Evolutionary conservation across 495 filamentous ascomycete genomes (phyloP), one percentile per base, ranked within the genome.

Genomic region (Trichoderma erinaceum): DNA sequence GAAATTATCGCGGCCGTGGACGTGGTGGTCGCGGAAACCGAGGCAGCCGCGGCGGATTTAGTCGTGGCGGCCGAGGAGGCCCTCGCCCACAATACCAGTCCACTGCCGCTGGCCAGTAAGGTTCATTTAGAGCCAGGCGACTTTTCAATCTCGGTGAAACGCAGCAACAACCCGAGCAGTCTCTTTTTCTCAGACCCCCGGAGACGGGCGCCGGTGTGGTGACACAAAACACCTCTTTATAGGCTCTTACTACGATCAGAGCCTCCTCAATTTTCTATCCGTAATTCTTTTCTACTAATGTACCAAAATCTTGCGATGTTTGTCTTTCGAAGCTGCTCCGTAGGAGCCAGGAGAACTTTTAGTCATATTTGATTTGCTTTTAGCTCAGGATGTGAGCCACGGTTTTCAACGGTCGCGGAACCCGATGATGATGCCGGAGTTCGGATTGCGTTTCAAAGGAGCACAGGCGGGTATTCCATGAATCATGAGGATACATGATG

Each of bases 1-100:
- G 91, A 16, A 89, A 90, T 67, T 90, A 87, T 67, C 91, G 86
- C 63, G 87, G 89, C 21, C 85, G 90, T 52, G 88, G 89, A 25
- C 83, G 89, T 64, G 88, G 89, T 32, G 88, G 89, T 32, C 85
- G 88, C 74, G 88, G 89, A 23, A 82, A 83, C 35, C 80, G 84
- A 58, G 78, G 80, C 66, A 79, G 88, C 50, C 84, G 85, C 64
- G 83, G 86, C 64, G 81, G 82, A 68, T 84, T 67, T 41, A 66
- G 56, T 67, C 70, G 75, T 68, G 78, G 85, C 18, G 70, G 80
- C 43, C 78, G 78, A 12, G 73, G 76, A 56, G 82, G 80, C 65
- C 73, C 73, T 27, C 72, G 71, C 4, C 63, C 63, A 11, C 65
- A 44, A 44, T 66, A 25, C 16, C 44, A 66, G 21, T 15, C 27